Evolutionary conservation across 108 stramenopile species (phyloP).

Genomic region (Pseudonitzschia delicatissima): DNA sequence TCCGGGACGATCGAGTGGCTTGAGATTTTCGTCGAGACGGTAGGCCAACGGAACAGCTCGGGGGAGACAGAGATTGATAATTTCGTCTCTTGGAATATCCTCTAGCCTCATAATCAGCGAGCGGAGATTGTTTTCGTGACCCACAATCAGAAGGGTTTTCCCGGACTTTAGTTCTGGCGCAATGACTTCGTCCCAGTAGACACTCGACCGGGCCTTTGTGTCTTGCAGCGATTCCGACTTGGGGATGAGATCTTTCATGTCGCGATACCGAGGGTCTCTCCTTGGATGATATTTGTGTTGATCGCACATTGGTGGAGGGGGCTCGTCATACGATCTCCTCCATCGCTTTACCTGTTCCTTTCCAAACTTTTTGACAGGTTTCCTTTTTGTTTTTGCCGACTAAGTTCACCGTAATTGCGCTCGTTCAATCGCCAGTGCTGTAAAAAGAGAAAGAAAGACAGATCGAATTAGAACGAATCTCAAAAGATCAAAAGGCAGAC

Average conservation of each 20-base stretch:
- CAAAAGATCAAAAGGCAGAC: neutral
- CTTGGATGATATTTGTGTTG: slow-evolving; percentile 77
- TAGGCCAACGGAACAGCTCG: slow-evolving; percentile 90
- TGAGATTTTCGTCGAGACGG: slow-evolving; percentile 75
- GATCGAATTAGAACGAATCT: neutral
- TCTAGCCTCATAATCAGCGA: slow-evolving; percentile 94
- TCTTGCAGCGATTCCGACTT: slow-evolving; percentile 79
- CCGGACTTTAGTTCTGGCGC: slow-evolving; percentile 77
- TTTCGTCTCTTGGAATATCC: slow-evolving; percentile 83
- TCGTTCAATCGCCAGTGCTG: slow-evolving; percentile 91
- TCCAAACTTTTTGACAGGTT: slow-evolving; percentile 76
- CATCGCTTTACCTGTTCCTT: slow-evolving; percentile 79
- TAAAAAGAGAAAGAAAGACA: neutral
- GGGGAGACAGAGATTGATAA: slow-evolving; percentile 87
- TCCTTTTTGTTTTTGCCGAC: slow-evolving; percentile 95
- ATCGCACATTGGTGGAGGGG: slow-evolving; percentile 80
- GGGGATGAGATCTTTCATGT: slow-evolving; percentile 69
- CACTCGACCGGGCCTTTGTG: slow-evolving; percentile 79
- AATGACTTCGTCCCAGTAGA: slow-evolving; percentile 89
- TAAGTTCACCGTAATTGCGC: slow-evolving; percentile 78
- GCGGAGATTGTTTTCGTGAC: slow-evolving; percentile 95
- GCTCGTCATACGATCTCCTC: slow-evolving; percentile 90
- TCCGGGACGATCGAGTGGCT: slow-evolving; percentile 69
- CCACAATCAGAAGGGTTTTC: slow-evolving; percentile 91
- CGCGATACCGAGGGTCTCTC: slow-evolving; percentile 75